Base-by-base conservation (phyloP, 768 basidiomycete species). In the Ramaria sp. region DNA sequence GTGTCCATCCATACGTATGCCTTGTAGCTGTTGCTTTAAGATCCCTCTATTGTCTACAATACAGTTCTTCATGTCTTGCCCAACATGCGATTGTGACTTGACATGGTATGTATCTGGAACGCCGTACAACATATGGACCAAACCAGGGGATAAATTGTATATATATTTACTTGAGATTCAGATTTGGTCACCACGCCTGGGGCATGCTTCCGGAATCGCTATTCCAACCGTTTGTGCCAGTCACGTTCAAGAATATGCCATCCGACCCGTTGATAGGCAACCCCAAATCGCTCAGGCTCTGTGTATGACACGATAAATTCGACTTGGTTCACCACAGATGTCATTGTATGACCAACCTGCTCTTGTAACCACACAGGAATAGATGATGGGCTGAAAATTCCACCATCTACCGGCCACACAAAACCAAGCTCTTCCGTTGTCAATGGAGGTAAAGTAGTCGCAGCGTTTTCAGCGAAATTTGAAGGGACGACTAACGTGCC, bases 291-390 rank as follows among this genome's bases (percentile, higher is more conserved):
- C 84, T 82, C 61, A 94, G 71, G 66, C 82, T 92, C 89, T 95
- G 70, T 50, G 13, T 30, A 27, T 7, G 48, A 13, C n/a, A 27
- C 15, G 46, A 30, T 43, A 31, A 46, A 62, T 33, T 43, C 34
- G n/a, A 33, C 12, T 30, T 59, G 22, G 43, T 20, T 38, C 57
- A 50, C 38, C 27, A 22, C 52, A 42, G 52, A 43, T 45, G n/a
- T n/a, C n/a, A n/a, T n/a, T n/a, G 4, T 2, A 45, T 17, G 46
- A 74, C 83, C 59, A 51, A 89, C 90, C 74, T 89, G 85, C 69
- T 95, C 93, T 67, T 89, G 91, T 57, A 96, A 71, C 93, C 93
- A 96, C 3, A 83, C 64, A n/a, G 93, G 93, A 55, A 96, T 86
- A 47, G 84, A 80, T 42, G 81, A 79, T 10, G 89, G 86, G 65